phyloP scores from a whole-genome alignment of 306 rosid species.

The Lagenaria siceraria region DNA sequence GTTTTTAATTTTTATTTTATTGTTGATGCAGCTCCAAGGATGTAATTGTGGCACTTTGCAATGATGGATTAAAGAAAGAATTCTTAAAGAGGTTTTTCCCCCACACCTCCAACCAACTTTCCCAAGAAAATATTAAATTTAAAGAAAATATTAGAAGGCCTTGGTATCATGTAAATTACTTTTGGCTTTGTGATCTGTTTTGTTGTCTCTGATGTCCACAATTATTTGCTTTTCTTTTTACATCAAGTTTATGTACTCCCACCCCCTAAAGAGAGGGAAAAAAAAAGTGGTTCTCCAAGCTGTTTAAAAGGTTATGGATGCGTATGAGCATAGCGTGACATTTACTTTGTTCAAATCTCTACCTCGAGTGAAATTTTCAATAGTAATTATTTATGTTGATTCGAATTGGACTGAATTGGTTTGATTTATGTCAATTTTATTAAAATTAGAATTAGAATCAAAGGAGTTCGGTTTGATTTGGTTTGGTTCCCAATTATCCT shows the following conservation, averaged over 20 bases:
- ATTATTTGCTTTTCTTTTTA: neutral
- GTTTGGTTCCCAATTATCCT: too few relatives aligned
- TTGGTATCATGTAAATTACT: neutral
- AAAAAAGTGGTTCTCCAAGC: neutral
- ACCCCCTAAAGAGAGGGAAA: neutral
- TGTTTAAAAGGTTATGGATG: too few relatives aligned
- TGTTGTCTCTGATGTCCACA: neutral
- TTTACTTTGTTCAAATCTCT: too few relatives aligned
- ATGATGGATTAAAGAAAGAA: neutral
- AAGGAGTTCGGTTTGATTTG: too few relatives aligned
- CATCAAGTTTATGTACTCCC: neutral
- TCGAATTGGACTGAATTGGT: too few relatives aligned
- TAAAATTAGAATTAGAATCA: too few relatives aligned
- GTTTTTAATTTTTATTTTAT: neutral
- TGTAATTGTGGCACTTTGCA: neutral
- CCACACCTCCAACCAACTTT: neutral
- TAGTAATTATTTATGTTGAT: too few relatives aligned
- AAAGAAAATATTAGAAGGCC: neutral
- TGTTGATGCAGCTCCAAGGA: conserved; percentile 9
- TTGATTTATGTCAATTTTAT: too few relatives aligned
- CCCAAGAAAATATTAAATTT: neutral
- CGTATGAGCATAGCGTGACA: too few relatives aligned
- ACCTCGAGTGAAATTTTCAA: too few relatives aligned
- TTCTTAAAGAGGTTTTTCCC: neutral
- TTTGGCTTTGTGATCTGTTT: neutral